Evolutionary conservation across 148 eudicot species (phyloP).

Genomic region (Spergularia marina): DNA sequence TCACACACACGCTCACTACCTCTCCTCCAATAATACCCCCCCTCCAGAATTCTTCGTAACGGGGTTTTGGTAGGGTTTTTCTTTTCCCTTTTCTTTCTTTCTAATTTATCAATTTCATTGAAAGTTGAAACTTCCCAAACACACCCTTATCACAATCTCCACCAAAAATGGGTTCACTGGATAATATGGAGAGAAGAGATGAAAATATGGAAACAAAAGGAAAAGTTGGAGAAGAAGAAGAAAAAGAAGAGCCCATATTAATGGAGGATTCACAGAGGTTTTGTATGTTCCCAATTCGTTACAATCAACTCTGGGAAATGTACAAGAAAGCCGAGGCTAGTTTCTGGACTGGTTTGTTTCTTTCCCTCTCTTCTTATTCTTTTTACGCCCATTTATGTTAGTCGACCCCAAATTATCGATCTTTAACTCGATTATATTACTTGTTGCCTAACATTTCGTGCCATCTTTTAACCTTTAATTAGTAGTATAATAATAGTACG

Average conservation of each 20-base stretch:
- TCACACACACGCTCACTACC: too few relatives aligned
- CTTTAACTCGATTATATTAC: too few relatives aligned
- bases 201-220: constrained; percentile 16
- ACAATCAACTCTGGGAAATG: constrained; percentile 80
- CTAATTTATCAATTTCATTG: too few relatives aligned
- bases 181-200: constrained; percentile 8
- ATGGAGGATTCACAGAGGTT: constrained; percentile 53
- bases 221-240: constrained; percentile 31
- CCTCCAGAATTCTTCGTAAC: too few relatives aligned
- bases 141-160: neutral
- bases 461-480: too few relatives aligned
- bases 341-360: constrained; percentile 68
- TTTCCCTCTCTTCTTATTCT: neutral
- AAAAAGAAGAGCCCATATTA: constrained; percentile 57
- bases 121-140: neutral
- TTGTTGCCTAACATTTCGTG: too few relatives aligned
- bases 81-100: too few relatives aligned
- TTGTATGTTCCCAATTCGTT: constrained; percentile 71
- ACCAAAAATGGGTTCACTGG: constrained; percentile 25
- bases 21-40: too few relatives aligned
- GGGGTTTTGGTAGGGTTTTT: too few relatives aligned
- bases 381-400: too few relatives aligned
- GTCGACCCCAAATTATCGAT: too few relatives aligned
- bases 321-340: constrained; percentile 72
- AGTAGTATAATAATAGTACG: too few relatives aligned